Evolutionary conservation across 192 early-diverging fungal species (phyloP), one percentile per base, ranked within the genome.

Genomic region (Geranomyces variabilis): DNA sequence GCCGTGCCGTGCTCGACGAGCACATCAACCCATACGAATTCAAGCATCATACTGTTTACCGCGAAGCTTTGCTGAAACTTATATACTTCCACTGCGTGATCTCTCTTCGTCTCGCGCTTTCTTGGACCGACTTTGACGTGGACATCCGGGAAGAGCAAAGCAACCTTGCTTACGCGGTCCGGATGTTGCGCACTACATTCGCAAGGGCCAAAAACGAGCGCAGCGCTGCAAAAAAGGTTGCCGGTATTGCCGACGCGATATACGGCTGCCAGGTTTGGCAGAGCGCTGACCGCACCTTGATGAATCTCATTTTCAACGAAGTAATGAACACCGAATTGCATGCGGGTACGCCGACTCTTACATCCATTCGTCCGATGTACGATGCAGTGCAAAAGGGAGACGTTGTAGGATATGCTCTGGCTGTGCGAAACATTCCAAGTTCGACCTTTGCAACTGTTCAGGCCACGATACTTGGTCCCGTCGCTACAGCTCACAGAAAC

Each of bases 21-120:
- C 56, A 75, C 24, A 22, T 75, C 48, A 48, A 22, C 22, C 74
- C 74, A 0, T 58, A 45, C 34, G 74, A 75, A 33, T 69, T 75
- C 53, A 75, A 69, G 29, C 24, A n/a, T 13, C 53, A 44, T 0
- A 17, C 41, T 3, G 34, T 60, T 5, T 75, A 75, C 45, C 41
- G 66, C 21, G 63, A 24, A 10, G 7, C 47, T 1, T n/a, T 75
- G 28, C 36, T 75, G 13, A 49, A 69, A 12, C 33, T 69, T 17
- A n/a, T 34, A 13, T 43, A 26, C n/a, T 69, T 69, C 24, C 66
- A 69, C 68, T 26, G 63, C 5, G 14, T 30, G 1, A 55, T 72
- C 21, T 30, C 58, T 4, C 9, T 60, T 33, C 58, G 58, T 4
- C 1, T 26, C 29, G 31, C 17, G 21, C 62, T 24, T 45, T 17